Evolutionary conservation across 345 rosid species (phyloP).

Genomic region (Bruguiera sexangula): DNA sequence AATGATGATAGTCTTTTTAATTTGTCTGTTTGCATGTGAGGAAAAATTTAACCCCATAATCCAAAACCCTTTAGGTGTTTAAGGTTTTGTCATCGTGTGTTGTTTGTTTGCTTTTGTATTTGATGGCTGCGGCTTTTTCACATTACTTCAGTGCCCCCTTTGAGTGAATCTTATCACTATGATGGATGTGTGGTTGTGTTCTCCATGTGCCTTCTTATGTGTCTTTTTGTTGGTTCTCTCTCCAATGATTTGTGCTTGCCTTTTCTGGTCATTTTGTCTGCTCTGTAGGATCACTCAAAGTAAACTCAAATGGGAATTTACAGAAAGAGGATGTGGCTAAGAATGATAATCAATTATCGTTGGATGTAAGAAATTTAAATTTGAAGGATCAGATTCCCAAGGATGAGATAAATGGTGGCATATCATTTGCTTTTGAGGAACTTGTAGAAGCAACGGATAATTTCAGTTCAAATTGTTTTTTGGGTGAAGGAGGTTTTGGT

Average conservation of each 20-base stretch:
- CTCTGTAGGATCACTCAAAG: slow-evolving; percentile 45
- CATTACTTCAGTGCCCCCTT: not conserved
- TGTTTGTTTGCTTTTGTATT: slow-evolving; percentile 10
- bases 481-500: slow-evolving; percentile 93
- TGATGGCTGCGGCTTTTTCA: slow-evolving; percentile 16
- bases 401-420: slow-evolving; percentile 29
- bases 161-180: not conserved
- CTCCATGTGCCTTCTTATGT: not conserved
- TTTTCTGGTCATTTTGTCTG: slow-evolving; percentile 16
- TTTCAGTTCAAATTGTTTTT: slow-evolving; percentile 58
- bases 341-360: slow-evolving; percentile 39
- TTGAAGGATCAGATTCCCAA: slow-evolving; percentile 32
- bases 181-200: not conserved
- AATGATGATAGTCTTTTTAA: not conserved
- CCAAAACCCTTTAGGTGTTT: slow-evolving; percentile 15
- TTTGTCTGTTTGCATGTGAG: slow-evolving; percentile 16
- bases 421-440: slow-evolving; percentile 53
- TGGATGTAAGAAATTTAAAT: slow-evolving; percentile 49
- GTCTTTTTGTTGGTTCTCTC: slow-evolving; percentile 13
- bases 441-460: slow-evolving; percentile 57
- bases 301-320: slow-evolving; percentile 35
- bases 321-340: slow-evolving; percentile 35
- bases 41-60: slow-evolving; percentile 10
- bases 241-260: not conserved
- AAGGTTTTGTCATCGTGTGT: slow-evolving; percentile 15